Evolutionary conservation across 1,139 yeast genomes (phyloP).

Genomic region (Yamadazyma pseudoaaseri): DNA sequence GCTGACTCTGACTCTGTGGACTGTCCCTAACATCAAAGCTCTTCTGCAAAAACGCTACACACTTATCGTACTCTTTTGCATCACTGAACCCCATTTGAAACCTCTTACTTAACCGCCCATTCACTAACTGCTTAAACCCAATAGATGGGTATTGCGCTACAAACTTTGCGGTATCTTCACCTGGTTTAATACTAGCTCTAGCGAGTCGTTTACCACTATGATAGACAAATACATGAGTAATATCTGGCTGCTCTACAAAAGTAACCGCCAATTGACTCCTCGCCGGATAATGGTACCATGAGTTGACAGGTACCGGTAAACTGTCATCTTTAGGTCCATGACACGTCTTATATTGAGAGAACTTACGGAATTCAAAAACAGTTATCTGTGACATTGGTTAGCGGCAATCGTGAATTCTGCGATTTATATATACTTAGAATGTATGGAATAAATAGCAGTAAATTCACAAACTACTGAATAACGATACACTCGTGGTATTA

Average conservation of each 20-base stretch:
- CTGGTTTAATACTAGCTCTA: conserved; percentile 1
- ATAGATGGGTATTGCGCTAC: conserved; percentile 14
- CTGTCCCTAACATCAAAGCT: not conserved
- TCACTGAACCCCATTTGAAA: conserved; percentile 14
- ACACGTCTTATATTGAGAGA: conserved; percentile 6
- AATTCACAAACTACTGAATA: not conserved
- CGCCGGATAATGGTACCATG: conserved; percentile 17
- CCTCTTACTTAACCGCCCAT: conserved; percentile 9
- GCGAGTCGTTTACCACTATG: conserved; percentile 14
- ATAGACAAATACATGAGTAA: conserved; percentile 11
- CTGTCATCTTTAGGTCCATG: not conserved
- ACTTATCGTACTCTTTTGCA: conserved; percentile 6
- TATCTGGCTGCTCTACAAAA: conserved; percentile 7
- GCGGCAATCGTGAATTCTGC: conserved; percentile 1
- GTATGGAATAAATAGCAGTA: not conserved
- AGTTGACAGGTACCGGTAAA: conserved; percentile 2
- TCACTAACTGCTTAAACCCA: conserved; percentile 13
- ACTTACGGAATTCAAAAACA: conserved; percentile 12
- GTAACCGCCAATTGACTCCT: conserved; percentile 11
- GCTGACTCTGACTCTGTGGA: too few relatives aligned
- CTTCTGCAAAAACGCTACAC: conserved; percentile 1
- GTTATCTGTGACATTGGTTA: conserved; percentile 2
- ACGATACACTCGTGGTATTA: not conserved
- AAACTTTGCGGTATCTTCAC: conserved; percentile 2
- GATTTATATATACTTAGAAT: not conserved